Evolutionary conservation across 2,329 filamentous ascomycete genomes (phyloP), one percentile per base, ranked within the genome.

Genomic region (Scorias spongiosa): DNA sequence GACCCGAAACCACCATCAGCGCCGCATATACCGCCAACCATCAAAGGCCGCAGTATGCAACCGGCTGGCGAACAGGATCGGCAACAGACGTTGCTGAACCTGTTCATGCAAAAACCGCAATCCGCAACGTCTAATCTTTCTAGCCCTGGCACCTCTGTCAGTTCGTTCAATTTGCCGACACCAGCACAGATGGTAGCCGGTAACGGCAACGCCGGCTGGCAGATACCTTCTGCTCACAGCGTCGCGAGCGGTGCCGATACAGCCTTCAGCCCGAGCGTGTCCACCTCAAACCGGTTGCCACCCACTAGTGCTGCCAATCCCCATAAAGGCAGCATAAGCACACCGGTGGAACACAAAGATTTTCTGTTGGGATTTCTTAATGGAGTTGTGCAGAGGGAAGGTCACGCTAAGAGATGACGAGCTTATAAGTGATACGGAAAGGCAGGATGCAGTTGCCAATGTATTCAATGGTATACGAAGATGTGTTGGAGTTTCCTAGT

Each of bases 301-400:
- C 38, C 20, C 3, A 7, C 14, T 5, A 41, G 29, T 15, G 40
- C 47, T 49, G 44, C 39, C 47, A 7, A 44, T 44, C 37, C 51
- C 52, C 2, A 46, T 52, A 42, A 39, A 11, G 55, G 47, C 18
- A 37, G 48, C 44, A 44, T 47, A 20, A 40, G 40, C 10, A 57
- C 57, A 28, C 54, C 57, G 7, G 53, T 54, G 12, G 56, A 62
- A 46, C 52, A 53, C 9, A 61, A 59, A 48, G 58, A 54, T 32
- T 58, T 63, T 38, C 48, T 63, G 48, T 46, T 61, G 47, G 56
- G 51, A 30, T 63, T 58, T 44, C 46, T 63, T 15, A 60, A 62
- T 48, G 58, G 57, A 1, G 58, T 63, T 3, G 58, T 61, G 28
- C 47, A 52, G 50, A 57, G 56, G 42, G 57, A 58, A 46, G 38